Conservation (phyloP, 2,329 filamentous ascomycete species). For the Tolypocladium album region DNA sequence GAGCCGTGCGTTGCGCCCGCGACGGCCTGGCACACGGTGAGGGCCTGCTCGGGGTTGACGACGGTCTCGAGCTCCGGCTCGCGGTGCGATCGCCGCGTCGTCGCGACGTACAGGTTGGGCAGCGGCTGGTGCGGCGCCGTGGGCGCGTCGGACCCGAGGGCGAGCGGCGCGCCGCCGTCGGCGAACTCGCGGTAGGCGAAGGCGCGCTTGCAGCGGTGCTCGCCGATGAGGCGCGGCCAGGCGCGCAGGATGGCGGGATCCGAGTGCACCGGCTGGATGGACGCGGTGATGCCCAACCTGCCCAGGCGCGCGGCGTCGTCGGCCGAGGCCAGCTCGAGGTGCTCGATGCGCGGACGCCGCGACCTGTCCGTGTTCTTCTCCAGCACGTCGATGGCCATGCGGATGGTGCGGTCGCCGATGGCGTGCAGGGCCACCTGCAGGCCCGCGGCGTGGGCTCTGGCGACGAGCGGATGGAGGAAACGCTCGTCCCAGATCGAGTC, state of each 20-base stretch:
- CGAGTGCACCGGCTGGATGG: conserved; percentile 46
- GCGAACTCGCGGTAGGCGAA: conserved; percentile 55
- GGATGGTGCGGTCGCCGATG: conserved; percentile 51
- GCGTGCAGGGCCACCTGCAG: conserved; percentile 55
- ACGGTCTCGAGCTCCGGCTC: conserved; percentile 29
- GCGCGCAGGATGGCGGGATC: conserved; percentile 51
- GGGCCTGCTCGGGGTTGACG: conserved; percentile 41
- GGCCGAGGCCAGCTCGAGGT: conserved; percentile 47
- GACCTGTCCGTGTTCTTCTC: conserved; percentile 28
- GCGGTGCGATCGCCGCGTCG: conserved; percentile 43
- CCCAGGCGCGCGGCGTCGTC: conserved; percentile 47
- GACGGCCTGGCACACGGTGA: conserved; percentile 42
- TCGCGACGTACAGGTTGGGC: conserved; percentile 47
- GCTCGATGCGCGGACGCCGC: conserved; percentile 52
- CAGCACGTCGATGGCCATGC: conserved; percentile 46
- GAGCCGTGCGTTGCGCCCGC: conserved; percentile 42
- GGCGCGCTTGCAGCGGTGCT: conserved; percentile 41
- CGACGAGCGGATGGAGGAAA: conserved; percentile 42
- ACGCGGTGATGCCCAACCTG: conserved; percentile 47
- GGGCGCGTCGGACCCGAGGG: conserved; percentile 48
- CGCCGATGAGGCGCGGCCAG: conserved; percentile 48
- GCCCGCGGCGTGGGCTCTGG: conserved; percentile 38
- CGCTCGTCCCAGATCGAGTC: conserved; percentile 44
- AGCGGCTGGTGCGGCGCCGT: conserved; percentile 46
- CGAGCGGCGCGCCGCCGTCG: conserved; percentile 40